Evolutionary conservation across 331 rosid genomes (phyloP), one percentile per base, ranked within the genome.

Genomic region (Dryas integrifolia): DNA sequence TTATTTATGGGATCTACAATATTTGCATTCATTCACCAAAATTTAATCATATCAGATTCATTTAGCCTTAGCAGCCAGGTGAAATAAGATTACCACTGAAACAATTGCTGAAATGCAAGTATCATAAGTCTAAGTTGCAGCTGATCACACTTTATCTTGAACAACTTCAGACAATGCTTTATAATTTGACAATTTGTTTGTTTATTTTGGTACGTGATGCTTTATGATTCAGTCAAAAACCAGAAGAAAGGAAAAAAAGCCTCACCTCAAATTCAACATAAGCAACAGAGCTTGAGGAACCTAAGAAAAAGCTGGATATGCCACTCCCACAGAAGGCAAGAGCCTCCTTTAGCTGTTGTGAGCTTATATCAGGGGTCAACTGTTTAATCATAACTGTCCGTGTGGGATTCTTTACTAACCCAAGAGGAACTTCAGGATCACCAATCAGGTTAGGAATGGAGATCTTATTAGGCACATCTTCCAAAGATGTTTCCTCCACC

Each of bases 241-340:
- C 65, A 40, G 40, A 16, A 69, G 26, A 55, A 43, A 47, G 18
- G 21, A 18, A 43, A 39, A 65, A 57, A n/a, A 35, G 16, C 5
- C 72, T 70, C 72, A 77, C 76, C 81, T 71, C 68, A 64, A 77
- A 77, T 65, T 77, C 81, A 51, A 70, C 60, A 56, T 70, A 77
- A 38, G 52, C 81, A 53, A 63, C 77, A 64, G 77, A 63, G 61
- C 67, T 64, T 43, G 81, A 70, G 2, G 77, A 77, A 63, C 67
- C 77, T 35, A 62, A 26, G 47, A 8, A 64, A 71, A 70, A 3
- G 59, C 60, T 14, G 39, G 81, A 70, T 44, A 71, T 77, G 67
- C 68, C 61, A 55, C 72, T 63, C 52, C 70, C 64, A 11, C 75
- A 68, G 46, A 76, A 76, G 38, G 38, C 69, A 49, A 76, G 75